Conservation (phyloP, 805 yeast genomes). For the Naumovozyma baii region DNA sequence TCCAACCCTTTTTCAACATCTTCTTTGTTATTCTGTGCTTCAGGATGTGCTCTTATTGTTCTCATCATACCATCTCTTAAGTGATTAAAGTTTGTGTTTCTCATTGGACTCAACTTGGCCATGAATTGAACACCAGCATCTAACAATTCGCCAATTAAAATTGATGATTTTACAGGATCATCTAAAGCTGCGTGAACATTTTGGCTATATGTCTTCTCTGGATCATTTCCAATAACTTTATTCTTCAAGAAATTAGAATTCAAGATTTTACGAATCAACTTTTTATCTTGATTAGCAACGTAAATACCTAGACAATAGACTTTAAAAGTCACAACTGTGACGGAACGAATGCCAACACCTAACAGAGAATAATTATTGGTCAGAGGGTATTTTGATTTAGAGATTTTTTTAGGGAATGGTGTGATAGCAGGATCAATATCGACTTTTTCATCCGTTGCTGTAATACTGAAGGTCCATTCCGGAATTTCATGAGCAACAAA, state of each 20-base stretch:
- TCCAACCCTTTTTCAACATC: conserved; percentile 53
- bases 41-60: conserved; percentile 59
- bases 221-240: conserved; percentile 30
- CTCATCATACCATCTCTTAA: conserved; percentile 67
- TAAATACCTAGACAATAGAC: conserved; percentile 86
- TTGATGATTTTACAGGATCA: conserved; percentile 43
- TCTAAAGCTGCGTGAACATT: conserved; percentile 37
- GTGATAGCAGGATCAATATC: conserved; percentile 42
- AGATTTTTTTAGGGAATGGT: conserved; percentile 35
- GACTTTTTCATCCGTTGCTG: conserved; percentile 25
- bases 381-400: conserved; percentile 22
- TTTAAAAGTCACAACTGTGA: conserved; percentile 70
- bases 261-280: conserved; percentile 33
- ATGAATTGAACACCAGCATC: conserved; percentile 51
- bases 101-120: conserved; percentile 72
- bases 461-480: not conserved
- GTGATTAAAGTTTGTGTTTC: conserved; percentile 88
- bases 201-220: conserved; percentile 30
- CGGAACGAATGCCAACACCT: conserved; percentile 76
- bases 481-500: not conserved
- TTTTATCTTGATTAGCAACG: conserved; percentile 50
- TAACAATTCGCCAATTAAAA: conserved; percentile 47
- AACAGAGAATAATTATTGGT: conserved; percentile 42
- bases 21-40: conserved; percentile 42
- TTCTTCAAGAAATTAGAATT: conserved; percentile 35